Percentiles rank a stretch among this genome's conserved stretches.
Conservation (phyloP, 768 basidiomycete species). For the Postia placenta region DNA sequence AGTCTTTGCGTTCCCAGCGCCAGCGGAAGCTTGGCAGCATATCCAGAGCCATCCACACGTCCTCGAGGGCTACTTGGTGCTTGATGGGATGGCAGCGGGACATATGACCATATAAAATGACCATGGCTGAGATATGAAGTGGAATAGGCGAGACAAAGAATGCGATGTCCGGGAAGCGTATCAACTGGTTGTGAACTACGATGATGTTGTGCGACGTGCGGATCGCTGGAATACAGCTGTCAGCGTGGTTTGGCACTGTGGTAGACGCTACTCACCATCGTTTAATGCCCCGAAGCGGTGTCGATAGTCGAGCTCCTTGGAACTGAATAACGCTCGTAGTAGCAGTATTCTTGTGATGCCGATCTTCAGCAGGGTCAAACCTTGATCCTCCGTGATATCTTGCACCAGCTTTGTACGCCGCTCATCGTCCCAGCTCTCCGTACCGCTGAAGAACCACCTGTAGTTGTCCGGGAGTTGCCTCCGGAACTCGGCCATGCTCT, state of each 20-base stretch:
- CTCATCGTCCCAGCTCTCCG: conserved; percentile 67
- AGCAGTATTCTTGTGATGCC: conserved; percentile 77
- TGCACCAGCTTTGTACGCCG: conserved; percentile 60
- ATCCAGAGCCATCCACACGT: conserved; percentile 82
- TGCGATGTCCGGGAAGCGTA: conserved; percentile 78
- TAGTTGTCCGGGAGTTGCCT: conserved; percentile 66
- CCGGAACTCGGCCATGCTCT: conserved; percentile 67
- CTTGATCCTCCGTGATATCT: conserved; percentile 74
- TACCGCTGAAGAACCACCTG: conserved; percentile 71
- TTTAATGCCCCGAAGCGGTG: conserved; percentile 66
- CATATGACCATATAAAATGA: conserved; percentile 84
- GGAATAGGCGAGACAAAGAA: conserved; percentile 90
- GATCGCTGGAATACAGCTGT: conserved; percentile 45
- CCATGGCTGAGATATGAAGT: conserved; percentile 87
- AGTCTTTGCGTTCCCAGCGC: conserved; percentile 87
- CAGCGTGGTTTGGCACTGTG: background rate
- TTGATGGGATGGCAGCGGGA: conserved; percentile 66
- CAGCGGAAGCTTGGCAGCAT: conserved; percentile 87
- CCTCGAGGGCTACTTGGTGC: conserved; percentile 63
- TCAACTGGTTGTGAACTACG: conserved; percentile 76
- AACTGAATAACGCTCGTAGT: conserved; percentile 72
- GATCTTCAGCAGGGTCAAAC: conserved; percentile 76
- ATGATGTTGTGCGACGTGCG: conserved; percentile 86
- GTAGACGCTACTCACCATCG: conserved; percentile 52
- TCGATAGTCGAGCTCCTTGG: conserved; percentile 60